Base-by-base conservation (phyloP, 305 asterid species). In the Fraxinus platypoda region DNA sequence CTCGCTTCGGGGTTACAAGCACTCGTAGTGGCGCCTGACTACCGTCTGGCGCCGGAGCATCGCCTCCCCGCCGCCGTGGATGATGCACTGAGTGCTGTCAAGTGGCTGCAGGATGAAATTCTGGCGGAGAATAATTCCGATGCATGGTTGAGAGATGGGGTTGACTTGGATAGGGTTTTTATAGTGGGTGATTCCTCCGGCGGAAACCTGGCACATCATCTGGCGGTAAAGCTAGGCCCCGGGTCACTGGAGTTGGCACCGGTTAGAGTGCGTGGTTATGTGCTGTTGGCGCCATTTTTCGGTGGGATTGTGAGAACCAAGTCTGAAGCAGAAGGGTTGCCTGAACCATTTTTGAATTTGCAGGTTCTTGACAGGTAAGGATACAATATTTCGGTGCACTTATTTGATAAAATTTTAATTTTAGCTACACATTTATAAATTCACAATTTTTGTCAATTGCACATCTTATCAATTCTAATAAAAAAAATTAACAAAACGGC, bases 151-250 rank as follows among this genome's bases (percentile, higher is more conserved):
- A 3, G 17, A 8, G 82, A 38, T 25, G 86, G 81, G 68, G 83
- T 85, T 52, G 88, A 82, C 82, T n/a, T 76, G 0, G 88, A 72
- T 28, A 41, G 84, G 64, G 84, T 85, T 38, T 85, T 80, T 31
- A 12, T 85, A 15, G 12, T 83, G 6, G 88, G 88, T 33, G 88
- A 85, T 12, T 85, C 88, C 8, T 85, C 88, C 9, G 88, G 88
- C 2, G 88, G 86, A 11, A 85, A 80, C 13, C 62, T 85, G 5
- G 88, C 86, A 9, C 88, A 85, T 38, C 84, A 85, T 66, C 78
- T 85, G 83, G 88, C 88, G 6, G 84, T 85, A 64, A 80, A 21
- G 66, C 70, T 85, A 0, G 83, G 88, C n/a, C 41, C 19, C 3
- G 84, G 84, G 0, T 85, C 84, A 15, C 68, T 33, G 35, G 86